These are phyloP conservation scores for Ambrosiella cleistominuta DNA, from an alignment of 2,329 filamentous ascomycete genomes.

Conservation along the genomic window DNA sequence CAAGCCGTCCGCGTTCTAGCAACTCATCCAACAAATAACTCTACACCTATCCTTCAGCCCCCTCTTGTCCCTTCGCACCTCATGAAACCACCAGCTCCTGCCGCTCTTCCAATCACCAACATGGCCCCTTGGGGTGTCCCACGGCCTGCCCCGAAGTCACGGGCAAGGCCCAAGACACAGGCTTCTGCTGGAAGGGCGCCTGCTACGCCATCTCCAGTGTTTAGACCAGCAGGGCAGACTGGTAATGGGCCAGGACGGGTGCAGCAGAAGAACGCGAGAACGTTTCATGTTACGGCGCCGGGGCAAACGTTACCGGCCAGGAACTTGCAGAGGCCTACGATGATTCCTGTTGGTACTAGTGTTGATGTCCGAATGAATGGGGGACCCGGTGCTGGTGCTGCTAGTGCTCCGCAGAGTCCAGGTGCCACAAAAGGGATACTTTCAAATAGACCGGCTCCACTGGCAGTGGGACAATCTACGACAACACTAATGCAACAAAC, in stretches of 20 bases:
- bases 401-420: neutral
- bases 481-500: no score
- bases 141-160: neutral
- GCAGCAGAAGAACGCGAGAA: neutral
- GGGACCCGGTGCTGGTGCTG: neutral
- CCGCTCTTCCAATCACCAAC: conserved; percentile 8
- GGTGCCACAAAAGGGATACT: neutral
- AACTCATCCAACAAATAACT: neutral
- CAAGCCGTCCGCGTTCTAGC: neutral
- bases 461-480: no score
- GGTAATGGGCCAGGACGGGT: neutral
- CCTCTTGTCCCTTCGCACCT: conserved; percentile 7
- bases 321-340: neutral
- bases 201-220: neutral
- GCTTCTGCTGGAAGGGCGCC: no score
- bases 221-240: neutral
- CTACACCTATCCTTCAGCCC: conserved; percentile 3
- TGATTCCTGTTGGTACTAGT: neutral
- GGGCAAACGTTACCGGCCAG: neutral
- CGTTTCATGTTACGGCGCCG: neutral
- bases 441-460: no score
- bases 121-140: conserved; percentile 10
- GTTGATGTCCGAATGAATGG: no score
- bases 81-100: conserved; percentile 8
- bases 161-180: neutral